Evolutionary conservation across 2,329 filamentous ascomycete species (phyloP).

Genomic region (Botrytis pseudocinerea): DNA sequence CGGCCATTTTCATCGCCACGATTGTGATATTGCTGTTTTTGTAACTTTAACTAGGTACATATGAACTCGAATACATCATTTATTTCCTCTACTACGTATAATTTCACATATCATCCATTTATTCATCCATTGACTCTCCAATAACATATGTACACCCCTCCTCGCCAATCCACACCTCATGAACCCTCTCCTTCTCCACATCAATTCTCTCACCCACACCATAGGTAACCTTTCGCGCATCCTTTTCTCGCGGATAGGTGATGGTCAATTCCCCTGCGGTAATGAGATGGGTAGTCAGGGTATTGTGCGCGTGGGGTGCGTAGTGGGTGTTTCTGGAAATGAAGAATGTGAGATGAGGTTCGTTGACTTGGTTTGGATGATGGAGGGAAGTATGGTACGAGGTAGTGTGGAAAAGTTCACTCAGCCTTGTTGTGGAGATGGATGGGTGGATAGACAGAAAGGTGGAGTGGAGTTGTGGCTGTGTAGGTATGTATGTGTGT

Average conservation of each 20-base stretch:
- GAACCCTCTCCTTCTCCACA: constrained; percentile 61
- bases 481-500: not conserved
- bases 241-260: constrained; percentile 60
- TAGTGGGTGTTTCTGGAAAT: constrained; percentile 65
- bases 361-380: too few species aligned
- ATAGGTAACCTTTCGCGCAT: constrained; percentile 57
- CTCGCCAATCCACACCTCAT: constrained; percentile 69
- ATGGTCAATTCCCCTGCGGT: constrained; percentile 65
- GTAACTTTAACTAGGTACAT: too few species aligned
- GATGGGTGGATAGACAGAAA: not conserved
- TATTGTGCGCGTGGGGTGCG: constrained; percentile 63
- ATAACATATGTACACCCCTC: constrained; percentile 69
- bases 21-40: too few species aligned
- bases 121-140: constrained; percentile 49
- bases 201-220: constrained; percentile 63
- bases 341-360: constrained; percentile 15
- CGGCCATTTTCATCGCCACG: too few species aligned
- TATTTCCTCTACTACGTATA: not conserved
- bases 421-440: constrained; percentile 19
- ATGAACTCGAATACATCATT: not conserved
- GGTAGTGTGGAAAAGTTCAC: not conserved
- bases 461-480: not conserved
- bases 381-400: too few species aligned
- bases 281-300: constrained; percentile 69
- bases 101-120: not conserved